phyloP scores from a whole-genome alignment of 192 early-diverging fungal genomes.

The Coemansia sp. region DNA sequence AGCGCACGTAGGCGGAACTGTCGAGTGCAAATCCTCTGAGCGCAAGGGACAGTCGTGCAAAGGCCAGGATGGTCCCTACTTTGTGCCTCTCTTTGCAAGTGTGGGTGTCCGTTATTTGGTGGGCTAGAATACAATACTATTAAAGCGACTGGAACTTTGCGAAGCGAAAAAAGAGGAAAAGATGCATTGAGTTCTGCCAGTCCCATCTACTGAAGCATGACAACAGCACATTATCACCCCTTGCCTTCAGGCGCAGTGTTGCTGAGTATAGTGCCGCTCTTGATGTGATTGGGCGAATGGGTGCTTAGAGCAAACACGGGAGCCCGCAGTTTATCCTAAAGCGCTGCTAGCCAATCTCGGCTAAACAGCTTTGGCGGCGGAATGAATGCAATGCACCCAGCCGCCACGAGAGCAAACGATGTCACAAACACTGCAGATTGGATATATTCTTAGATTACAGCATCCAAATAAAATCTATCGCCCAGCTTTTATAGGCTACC shows the following conservation, averaged over 20 bases:
- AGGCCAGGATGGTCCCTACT: slow-evolving; percentile 2
- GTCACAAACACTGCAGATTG: too few species aligned
- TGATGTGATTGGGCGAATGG: background rate
- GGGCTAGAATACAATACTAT: background rate
- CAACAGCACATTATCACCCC: background rate
- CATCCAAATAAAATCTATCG: too few species aligned
- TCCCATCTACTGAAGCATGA: background rate
- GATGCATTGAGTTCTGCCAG: background rate
- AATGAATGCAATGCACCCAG: background rate
- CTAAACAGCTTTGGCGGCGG: background rate
- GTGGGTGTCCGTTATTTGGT: background rate
- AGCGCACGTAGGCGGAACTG: background rate
- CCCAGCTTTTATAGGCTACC: too few species aligned
- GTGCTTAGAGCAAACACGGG: background rate
- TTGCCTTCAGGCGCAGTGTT: slow-evolving; percentile 1
- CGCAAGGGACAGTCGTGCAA: slow-evolving; percentile 3
- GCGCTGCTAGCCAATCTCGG: background rate
- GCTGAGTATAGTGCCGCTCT: background rate
- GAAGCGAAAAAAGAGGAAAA: background rate
- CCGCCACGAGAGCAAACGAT: too few species aligned
- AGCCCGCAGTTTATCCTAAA: background rate
- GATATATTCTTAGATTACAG: too few species aligned
- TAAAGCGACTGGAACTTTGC: background rate
- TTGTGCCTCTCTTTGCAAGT: background rate
- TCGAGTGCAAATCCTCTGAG: background rate